phyloP scores from a whole-genome alignment of 257 asterid genomes.

The Solanum sparsipilum region DNA sequence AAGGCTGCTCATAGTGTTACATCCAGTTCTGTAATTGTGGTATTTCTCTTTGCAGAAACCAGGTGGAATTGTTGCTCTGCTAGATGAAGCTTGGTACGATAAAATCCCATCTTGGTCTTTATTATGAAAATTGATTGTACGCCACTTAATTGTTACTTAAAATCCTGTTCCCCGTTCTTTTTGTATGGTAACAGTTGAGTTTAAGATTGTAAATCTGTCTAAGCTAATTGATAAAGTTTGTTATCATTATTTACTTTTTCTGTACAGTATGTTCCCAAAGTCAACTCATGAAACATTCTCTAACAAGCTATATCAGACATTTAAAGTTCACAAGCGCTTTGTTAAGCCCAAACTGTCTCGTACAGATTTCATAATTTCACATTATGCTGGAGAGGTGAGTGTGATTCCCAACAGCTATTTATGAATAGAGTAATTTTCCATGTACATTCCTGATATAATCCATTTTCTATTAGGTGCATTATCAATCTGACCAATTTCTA shows the following conservation, averaged over 20 bases:
- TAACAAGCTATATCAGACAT: conserved; percentile 90
- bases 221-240: background rate
- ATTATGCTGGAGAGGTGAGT: conserved; percentile 97
- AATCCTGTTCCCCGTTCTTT: background rate
- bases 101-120: conserved; percentile 6
- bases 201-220: background rate
- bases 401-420: conserved; percentile 3
- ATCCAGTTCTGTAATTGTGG: conserved; percentile 6
- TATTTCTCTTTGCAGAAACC: conserved; percentile 73
- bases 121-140: background rate
- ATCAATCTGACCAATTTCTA: conserved; percentile 86
- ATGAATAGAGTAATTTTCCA: background rate
- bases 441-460: conserved; percentile 9
- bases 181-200: background rate
- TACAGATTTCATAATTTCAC: conserved; percentile 75
- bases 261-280: conserved; percentile 95
- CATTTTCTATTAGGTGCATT: conserved; percentile 64
- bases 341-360: conserved; percentile 95
- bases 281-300: conserved; percentile 95
- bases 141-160: background rate
- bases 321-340: conserved; percentile 85
- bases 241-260: conserved; percentile 12
- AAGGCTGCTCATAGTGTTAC: background rate
- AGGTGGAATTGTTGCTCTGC: conserved; percentile 88
- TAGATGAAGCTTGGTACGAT: conserved; percentile 91